Evolutionary conservation across 495 filamentous ascomycete species (phyloP).

Genomic region (Diplogelasinospora grovesii): DNA sequence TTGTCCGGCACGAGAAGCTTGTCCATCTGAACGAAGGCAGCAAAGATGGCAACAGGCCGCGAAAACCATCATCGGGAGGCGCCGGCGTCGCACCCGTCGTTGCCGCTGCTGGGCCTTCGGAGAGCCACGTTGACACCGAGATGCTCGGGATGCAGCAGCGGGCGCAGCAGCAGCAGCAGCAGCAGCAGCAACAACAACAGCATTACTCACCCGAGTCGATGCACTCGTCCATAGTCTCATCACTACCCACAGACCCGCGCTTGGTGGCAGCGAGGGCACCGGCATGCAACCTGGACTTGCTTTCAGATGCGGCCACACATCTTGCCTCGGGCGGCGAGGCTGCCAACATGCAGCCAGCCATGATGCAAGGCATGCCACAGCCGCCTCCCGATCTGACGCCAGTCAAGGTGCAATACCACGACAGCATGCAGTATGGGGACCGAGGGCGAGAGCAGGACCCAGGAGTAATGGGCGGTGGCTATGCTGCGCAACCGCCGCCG

Average conservation of each 20-base stretch:
- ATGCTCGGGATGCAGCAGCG: slow-evolving; percentile 36
- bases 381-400: slow-evolving; percentile 30
- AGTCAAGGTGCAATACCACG: slow-evolving; percentile 42
- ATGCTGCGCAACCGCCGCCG: slow-evolving; percentile 31
- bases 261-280: slow-evolving; percentile 35
- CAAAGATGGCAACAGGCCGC: slow-evolving; percentile 39
- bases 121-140: slow-evolving; percentile 36
- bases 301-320: slow-evolving; percentile 47
- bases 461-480: slow-evolving; percentile 31
- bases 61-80: slow-evolving; percentile 40
- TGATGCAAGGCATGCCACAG: slow-evolving; percentile 37
- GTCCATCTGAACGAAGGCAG: slow-evolving; percentile 59
- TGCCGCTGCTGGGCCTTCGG: slow-evolving; percentile 29
- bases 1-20: slow-evolving; percentile 67
- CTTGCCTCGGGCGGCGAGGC: slow-evolving; percentile 44
- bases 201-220: slow-evolving; percentile 33
- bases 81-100: too few relatives aligned
- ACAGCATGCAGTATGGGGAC: slow-evolving; percentile 35
- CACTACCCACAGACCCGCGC: slow-evolving; percentile 35
- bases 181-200: slow-evolving; percentile 13
- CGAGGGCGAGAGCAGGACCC: slow-evolving; percentile 36
- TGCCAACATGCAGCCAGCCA: slow-evolving; percentile 37
- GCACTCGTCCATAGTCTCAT: slow-evolving; percentile 29
- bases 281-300: slow-evolving; percentile 45
- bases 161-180: too few relatives aligned